These are phyloP conservation scores for Xerocomellus amylosporus DNA, from an alignment of 768 basidiomycete genomes.

Conservation along the genomic window DNA sequence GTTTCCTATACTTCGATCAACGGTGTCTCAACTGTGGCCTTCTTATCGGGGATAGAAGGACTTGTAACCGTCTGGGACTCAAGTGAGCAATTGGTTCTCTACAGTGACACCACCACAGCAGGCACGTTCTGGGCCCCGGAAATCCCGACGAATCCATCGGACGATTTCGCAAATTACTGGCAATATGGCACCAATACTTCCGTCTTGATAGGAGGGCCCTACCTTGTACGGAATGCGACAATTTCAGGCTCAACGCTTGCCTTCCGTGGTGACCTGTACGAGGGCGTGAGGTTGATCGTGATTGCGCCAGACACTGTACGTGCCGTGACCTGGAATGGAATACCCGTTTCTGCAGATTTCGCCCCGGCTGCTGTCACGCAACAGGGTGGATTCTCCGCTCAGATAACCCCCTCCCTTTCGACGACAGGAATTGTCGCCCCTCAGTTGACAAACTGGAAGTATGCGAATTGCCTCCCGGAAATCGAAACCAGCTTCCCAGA, in stretches of 20 bases:
- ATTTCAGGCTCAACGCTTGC: slow-evolving; percentile 50
- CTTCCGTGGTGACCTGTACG: slow-evolving; percentile 67
- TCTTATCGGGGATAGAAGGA: slow-evolving; percentile 56
- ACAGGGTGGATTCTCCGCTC: slow-evolving; percentile 49
- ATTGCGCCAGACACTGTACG: slow-evolving; percentile 55
- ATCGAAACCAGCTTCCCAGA: slow-evolving; percentile 57
- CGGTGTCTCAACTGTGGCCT: slow-evolving; percentile 44
- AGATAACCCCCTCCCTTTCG: slow-evolving; percentile 36
- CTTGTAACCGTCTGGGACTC: slow-evolving; percentile 67
- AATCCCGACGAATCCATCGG: slow-evolving; percentile 40
- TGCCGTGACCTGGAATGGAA: slow-evolving; percentile 73
- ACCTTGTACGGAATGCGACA: slow-evolving; percentile 57
- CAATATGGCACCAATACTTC: slow-evolving; percentile 69
- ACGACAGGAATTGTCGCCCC: slow-evolving; percentile 41
- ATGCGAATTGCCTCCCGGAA: slow-evolving; percentile 74
- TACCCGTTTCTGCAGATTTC: slow-evolving; percentile 36
- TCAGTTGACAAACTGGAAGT: slow-evolving; percentile 66
- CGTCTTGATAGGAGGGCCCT: slow-evolving; percentile 62
- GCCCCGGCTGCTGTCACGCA: slow-evolving; percentile 32
- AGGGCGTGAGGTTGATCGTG: slow-evolving; percentile 54
- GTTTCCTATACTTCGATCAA: slow-evolving; percentile 27
- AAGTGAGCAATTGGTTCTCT: slow-evolving; percentile 63
- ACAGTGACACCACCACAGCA: slow-evolving; percentile 61
- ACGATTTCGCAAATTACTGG: slow-evolving; percentile 62
- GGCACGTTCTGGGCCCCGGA: slow-evolving; percentile 77